phyloP scores from a whole-genome alignment of 2,329 filamentous ascomycete genomes.

The Trichoderma oligosporum region DNA sequence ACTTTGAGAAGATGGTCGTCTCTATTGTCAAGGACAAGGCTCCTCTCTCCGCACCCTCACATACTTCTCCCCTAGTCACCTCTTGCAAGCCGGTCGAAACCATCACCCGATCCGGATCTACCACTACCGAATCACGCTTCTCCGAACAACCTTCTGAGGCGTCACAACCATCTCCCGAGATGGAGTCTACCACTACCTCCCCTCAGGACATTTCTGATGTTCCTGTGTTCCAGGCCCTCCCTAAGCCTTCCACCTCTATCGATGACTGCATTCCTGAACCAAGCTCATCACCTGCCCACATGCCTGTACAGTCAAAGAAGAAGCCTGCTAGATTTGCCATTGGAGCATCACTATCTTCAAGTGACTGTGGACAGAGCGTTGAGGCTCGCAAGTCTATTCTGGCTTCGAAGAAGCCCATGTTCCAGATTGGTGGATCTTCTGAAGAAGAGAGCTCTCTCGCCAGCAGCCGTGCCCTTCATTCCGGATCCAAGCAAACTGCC shows the following conservation, averaged over 20 bases:
- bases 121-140: constrained; percentile 43
- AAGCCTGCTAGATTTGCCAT: constrained; percentile 62
- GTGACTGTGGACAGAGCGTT: constrained; percentile 48
- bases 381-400: constrained; percentile 39
- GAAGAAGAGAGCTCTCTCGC: constrained; percentile 76
- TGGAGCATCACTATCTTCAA: constrained; percentile 77
- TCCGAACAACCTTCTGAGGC: constrained; percentile 45
- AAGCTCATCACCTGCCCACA: constrained; percentile 53
- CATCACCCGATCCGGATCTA: constrained; percentile 43
- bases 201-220: constrained; percentile 80
- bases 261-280: constrained; percentile 59
- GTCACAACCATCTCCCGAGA: constrained; percentile 31
- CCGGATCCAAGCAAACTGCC: constrained; percentile 62
- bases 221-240: constrained; percentile 43
- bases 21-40: constrained; percentile 86
- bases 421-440: constrained; percentile 56
- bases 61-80: constrained; percentile 31
- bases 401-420: constrained; percentile 40
- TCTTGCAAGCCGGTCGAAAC: constrained; percentile 43
- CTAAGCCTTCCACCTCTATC: constrained; percentile 47
- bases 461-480: constrained; percentile 47
- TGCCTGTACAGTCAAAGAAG: constrained; percentile 66
- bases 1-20: constrained; percentile 89
- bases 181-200: constrained; percentile 47
- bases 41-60: constrained; percentile 45